phyloP scores from a whole-genome alignment of 2,329 filamentous ascomycete genomes.

The Pseudogymnoascus sp. region DNA sequence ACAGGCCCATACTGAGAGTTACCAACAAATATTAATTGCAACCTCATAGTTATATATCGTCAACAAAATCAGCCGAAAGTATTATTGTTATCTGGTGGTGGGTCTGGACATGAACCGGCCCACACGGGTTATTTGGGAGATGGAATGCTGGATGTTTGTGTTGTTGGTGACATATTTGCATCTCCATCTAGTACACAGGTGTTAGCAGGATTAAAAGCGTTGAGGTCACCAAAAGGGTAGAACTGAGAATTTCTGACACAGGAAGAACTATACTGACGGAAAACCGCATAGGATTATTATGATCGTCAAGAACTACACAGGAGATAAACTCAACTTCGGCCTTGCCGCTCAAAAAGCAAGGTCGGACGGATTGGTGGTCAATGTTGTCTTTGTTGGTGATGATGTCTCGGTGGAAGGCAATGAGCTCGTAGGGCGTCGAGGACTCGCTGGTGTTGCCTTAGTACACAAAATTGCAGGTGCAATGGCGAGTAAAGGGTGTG shows the following conservation, averaged over 20 bases:
- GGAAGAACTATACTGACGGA: not conserved
- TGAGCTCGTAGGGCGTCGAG: slow-evolving; percentile 32
- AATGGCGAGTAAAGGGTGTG: slow-evolving; percentile 12
- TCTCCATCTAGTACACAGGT: slow-evolving; percentile 30
- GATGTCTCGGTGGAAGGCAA: slow-evolving; percentile 32
- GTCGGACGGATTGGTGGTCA: slow-evolving; percentile 29
- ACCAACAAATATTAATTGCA: not conserved
- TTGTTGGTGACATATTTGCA: slow-evolving; percentile 30
- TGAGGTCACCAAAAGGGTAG: slow-evolving; percentile 25
- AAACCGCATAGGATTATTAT: slow-evolving; percentile 24
- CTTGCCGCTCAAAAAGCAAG: slow-evolving; percentile 32
- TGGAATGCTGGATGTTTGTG: slow-evolving; percentile 29
- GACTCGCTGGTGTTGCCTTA: slow-evolving; percentile 28
- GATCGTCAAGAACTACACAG: slow-evolving; percentile 32
- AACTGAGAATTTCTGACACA: not conserved
- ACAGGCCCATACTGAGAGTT: not conserved
- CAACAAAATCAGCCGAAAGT: not conserved
- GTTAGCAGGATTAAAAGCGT: slow-evolving; percentile 29
- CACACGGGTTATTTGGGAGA: slow-evolving; percentile 31
- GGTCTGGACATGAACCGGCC: slow-evolving; percentile 30
- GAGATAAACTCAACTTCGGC: slow-evolving; percentile 36
- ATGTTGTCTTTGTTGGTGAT: slow-evolving; percentile 30
- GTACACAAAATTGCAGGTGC: slow-evolving; percentile 11
- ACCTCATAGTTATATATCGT: not conserved
- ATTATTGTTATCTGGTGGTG: slow-evolving; percentile 19